Conservation (phyloP, 2,329 filamentous ascomycete species). For the Metarhizium anisopliae region DNA sequence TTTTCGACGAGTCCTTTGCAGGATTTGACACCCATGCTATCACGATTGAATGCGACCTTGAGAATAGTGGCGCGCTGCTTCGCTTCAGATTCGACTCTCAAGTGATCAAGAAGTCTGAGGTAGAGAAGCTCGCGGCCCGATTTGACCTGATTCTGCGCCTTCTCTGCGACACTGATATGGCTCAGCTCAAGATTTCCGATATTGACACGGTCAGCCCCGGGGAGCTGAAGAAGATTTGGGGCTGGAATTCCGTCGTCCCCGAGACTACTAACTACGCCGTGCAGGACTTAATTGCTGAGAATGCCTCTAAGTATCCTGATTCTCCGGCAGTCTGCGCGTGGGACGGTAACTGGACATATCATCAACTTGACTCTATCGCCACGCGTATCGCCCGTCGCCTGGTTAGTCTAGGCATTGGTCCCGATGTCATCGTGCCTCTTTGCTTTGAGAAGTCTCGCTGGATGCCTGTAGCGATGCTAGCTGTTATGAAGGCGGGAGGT, state of each 20-base stretch:
- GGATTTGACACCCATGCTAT: conserved; percentile 3
- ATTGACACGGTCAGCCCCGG: neutral
- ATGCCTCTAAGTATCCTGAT: conserved; percentile 3
- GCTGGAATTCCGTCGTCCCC: conserved; percentile 11
- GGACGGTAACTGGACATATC: conserved; percentile 17
- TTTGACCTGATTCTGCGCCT: conserved; percentile 1
- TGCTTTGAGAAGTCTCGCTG: conserved; percentile 15
- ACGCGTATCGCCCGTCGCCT: conserved; percentile 8
- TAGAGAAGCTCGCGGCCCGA: neutral
- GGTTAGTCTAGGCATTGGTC: conserved; percentile 10
- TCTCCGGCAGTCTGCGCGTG: conserved; percentile 14
- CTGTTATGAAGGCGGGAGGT: conserved; percentile 18
- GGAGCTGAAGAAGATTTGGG: conserved; percentile 8
- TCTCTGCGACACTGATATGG: neutral
- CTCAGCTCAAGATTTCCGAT: neutral
- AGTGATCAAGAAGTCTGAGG: neutral
- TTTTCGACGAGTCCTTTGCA: neutral
- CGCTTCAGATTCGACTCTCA: conserved; percentile 2
- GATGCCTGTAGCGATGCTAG: conserved; percentile 15
- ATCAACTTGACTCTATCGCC: conserved; percentile 9
- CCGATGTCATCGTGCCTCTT: conserved; percentile 8
- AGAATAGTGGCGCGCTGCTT: neutral
- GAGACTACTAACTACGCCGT: conserved; percentile 7
- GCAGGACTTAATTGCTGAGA: conserved; percentile 13
- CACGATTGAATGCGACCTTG: conserved; percentile 1